Evolutionary conservation across 768 basidiomycete genomes (phyloP), one percentile per base, ranked within the genome.

Genomic region (Clitopilus passeckerianus): DNA sequence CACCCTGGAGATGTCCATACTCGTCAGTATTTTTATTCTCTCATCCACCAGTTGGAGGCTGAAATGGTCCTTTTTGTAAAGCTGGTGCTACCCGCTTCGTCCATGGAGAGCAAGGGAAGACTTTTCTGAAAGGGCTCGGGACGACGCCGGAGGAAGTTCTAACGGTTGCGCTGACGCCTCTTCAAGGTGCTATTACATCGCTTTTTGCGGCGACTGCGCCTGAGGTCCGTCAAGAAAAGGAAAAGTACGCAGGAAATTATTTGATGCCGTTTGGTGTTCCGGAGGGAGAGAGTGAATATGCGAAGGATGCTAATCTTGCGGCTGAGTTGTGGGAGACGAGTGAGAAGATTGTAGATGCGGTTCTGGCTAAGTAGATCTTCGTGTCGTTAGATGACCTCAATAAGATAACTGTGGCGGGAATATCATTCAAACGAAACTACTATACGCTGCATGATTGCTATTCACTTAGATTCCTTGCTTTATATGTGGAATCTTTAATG

Each of bases 1-100:
- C 73, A 55, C 30, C 54, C 54, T 6, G 54, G 54, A 14, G 16
- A 16, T 8, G 54, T 55, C 5, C 24, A 15, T 23, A 24, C 53
- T 24, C 23, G 53, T 53, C 15, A 22, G 53, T 24, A 53, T 10
- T 18, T 22, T 4, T 41, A 4, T 9, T 15, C 37, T 41, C 12
- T 15, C n/a, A 9, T 41, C 10, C n/a, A 41, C 37, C 10, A 9
- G 5, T 41, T 18, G 5, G 3, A 18, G n/a, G 10, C 53, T 53
- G 12, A 23, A n/a, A 15, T 53, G 16, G 5, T 33, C n/a, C n/a
- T 30, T 10, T 22, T 16, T 16, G 18, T 34, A 33, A 10, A 33
- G 30, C 30, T 10, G 54, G 30, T 1, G 30, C 54, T 10, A 55
- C 10, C 24, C 16, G 33, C n/a, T 30, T 55, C 16, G 20, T 55